Base-by-base conservation (phyloP, 495 filamentous ascomycete genomes). In the Aspergillus nidulans region DNA sequence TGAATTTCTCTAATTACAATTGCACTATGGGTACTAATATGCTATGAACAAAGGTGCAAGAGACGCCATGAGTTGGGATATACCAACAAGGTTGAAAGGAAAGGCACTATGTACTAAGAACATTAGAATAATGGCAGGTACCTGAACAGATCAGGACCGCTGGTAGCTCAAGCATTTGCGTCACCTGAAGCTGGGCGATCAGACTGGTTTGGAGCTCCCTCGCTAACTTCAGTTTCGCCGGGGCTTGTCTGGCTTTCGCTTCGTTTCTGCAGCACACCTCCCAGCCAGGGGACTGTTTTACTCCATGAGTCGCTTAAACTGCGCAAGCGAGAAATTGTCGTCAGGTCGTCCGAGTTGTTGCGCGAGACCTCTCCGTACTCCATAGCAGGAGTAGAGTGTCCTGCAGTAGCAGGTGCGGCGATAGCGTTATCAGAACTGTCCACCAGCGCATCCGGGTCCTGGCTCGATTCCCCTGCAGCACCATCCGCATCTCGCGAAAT, bases 281-380 rank as follows among this genome's bases (percentile, higher is more conserved):
- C 73, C 15, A 77, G 55, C 74, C 74, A 77, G 9, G 70, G 70
- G n/a, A 76, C 53, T 0, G 69, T 64, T 48, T 66, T 71, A 38
- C 60, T 71, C 69, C 69, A 71, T 1, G 74, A 76, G 55, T 77
- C 74, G 58, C 74, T 77, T 32, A 77, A 57, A 50, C 74, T 77
- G 58, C 74, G 70, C 6, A 76, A 61, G 18, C 73, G 68, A 19
- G 47, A 64, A 9, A 59, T 18, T 15, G 61, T 55, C 18, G 58
- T 58, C 3, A 20, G 26, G 23, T 66, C 66, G 24, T 69, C 59
- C 9, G 65, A 32, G 16, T 60, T 8, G 7, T 58, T 61, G 1
- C 45, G 34, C 7, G 46, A 45, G 1, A 44, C 26, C 23, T 40
- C 60, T 19, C 60, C 64, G 0, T 56, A 62, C 16, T 65, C 55